Evolutionary conservation across 2,329 filamentous ascomycete genomes (phyloP), one percentile per base, ranked within the genome.

Genomic region (Botrytis squamosa): DNA sequence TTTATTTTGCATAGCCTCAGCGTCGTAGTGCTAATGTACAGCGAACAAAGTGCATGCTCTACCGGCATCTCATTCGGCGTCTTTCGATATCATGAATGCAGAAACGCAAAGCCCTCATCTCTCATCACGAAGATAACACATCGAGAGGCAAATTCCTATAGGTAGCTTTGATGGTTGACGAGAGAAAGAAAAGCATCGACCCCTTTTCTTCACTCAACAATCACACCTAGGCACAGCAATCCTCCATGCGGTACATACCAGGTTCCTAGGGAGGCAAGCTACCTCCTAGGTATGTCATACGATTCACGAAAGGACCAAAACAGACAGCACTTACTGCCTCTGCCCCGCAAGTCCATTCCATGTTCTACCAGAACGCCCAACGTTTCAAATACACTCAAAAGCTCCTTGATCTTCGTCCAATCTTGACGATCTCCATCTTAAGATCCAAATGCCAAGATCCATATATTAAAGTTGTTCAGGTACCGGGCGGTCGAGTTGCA

Each of bases 371-470:
- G 7, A 29, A 25, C 33, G 25, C 14, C 46, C 62, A 63, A 40
- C 42, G 71, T 72, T 72, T 72, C 71, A 72, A 33, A 49, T 55
- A 69, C 46, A 12, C 68, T 38, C 40, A 20, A 22, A 22, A 25
- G 33, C 46, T 33, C 64, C 71, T 42, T 52, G 71, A 73, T 73
- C 63, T 52, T 73, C 71, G 57, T 73, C 64, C 55, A 69, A 73
- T 73, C 64, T 62, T 69, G 64, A 73, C 52, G 71, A 73, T 73
- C 71, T 49, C 55, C 64, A 73, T 73, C 42, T 73, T 40, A 49
- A 40, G 55, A 57, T 69, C 6, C 64, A 62, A 36, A 25, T 52
- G 63, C 71, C 71, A 69, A 72, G 71, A 72, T 68, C 52, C 71
- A 72, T 72, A 72, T 59, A 72, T 72, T 72, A 60, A 69, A 68